These are phyloP conservation scores for Suillus bovinus DNA, from an alignment of 768 basidiomycete genomes.

Conservation along the genomic window DNA sequence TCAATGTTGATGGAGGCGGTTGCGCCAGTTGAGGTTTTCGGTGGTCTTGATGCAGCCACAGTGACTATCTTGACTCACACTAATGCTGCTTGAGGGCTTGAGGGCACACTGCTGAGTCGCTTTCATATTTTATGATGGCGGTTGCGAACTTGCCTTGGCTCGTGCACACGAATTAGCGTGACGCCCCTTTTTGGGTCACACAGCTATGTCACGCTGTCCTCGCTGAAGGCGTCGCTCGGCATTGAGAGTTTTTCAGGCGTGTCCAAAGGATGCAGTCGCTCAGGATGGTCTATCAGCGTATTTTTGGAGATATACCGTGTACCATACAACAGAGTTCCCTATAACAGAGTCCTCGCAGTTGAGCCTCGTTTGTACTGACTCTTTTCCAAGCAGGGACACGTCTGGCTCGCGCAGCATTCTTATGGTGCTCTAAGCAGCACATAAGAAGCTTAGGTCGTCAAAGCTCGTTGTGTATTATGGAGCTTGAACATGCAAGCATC, in stretches of 20 bases:
- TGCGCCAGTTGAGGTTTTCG: conserved; percentile 12
- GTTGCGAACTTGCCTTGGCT: conserved; percentile 29
- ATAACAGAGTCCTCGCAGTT: background rate
- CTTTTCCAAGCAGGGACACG: background rate
- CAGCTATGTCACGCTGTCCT: conserved; percentile 10
- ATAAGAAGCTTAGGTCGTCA: background rate
- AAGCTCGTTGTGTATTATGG: background rate
- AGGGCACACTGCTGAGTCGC: conserved; percentile 16
- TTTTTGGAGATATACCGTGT: background rate
- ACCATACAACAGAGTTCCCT: background rate
- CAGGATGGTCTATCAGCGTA: conserved; percentile 2
- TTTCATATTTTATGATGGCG: conserved; percentile 12
- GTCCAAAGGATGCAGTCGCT: background rate
- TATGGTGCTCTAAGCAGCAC: background rate
- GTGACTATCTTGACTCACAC: conserved; percentile 32
- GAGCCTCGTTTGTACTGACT: background rate
- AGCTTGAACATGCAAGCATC: background rate
- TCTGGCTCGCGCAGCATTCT: background rate
- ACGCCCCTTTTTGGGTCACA: conserved; percentile 32
- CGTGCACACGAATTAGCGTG: conserved; percentile 16
- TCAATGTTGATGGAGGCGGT: conserved; percentile 9
- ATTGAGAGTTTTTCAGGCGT: background rate
- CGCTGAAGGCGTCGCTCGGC: background rate
- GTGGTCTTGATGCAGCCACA: conserved; percentile 12
- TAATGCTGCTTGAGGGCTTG: conserved; percentile 17